These are phyloP conservation scores for Annona squamosa DNA, from an alignment of 164 flowering plant genomes.

Conservation along the genomic window DNA sequence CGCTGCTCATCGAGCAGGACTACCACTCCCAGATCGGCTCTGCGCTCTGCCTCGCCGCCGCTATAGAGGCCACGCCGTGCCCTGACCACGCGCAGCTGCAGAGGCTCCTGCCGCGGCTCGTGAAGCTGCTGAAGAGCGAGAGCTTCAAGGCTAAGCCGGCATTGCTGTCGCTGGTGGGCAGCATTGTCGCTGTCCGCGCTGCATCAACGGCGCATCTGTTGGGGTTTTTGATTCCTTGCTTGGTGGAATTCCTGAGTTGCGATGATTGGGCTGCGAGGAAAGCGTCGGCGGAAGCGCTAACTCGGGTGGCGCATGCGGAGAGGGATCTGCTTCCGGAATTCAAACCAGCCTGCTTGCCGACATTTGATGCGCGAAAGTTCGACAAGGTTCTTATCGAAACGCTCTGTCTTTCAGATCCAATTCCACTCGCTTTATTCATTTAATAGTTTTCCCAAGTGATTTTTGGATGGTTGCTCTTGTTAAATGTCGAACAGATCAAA, in stretches of 20 bases:
- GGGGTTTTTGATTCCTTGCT: conserved; percentile 43
- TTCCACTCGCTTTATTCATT: not conserved
- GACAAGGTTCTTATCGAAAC: conserved; percentile 56
- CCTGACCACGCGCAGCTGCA: conserved; percentile 48
- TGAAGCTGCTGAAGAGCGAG: conserved; percentile 56
- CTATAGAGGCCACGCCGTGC: conserved; percentile 51
- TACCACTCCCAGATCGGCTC: conserved; percentile 57
- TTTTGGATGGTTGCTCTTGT: not conserved
- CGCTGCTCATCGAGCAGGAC: conserved; percentile 71
- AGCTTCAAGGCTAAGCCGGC: conserved; percentile 75
- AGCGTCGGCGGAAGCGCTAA: conserved; percentile 67
- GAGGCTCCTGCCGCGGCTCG: conserved; percentile 43
- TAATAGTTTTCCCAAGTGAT: not conserved
- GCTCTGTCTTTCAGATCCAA: not conserved
- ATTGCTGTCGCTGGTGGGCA: conserved; percentile 46
- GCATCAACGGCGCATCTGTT: conserved; percentile 23
- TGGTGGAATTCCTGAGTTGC: conserved; percentile 55
- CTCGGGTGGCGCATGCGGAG: conserved; percentile 59
- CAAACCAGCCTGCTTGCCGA: conserved; percentile 44
- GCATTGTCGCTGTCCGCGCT: conserved; percentile 49
- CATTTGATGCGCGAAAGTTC: conserved; percentile 55
- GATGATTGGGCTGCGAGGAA: conserved; percentile 91
- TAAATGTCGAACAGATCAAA: conserved; percentile 9
- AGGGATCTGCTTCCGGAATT: conserved; percentile 43
- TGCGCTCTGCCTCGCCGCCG: conserved; percentile 69